Percentiles rank a stretch among this genome's conserved stretches.
phyloP scores from a whole-genome alignment of 164 flowering plant species.

The Echeveria elegans region DNA sequence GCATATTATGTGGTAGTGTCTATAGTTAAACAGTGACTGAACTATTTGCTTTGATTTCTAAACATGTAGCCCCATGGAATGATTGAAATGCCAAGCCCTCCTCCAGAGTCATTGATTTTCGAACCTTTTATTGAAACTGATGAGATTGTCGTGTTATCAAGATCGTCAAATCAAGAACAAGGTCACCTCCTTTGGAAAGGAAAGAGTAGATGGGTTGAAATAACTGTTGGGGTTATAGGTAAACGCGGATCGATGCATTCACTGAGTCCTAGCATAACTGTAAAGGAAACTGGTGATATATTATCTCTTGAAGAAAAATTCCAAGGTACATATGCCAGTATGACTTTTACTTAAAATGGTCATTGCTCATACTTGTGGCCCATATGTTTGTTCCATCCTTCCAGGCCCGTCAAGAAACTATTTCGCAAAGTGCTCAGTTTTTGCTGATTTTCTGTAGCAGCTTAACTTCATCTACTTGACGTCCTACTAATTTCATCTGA shows the following conservation, averaged over 20 bases:
- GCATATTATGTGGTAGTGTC: not conserved
- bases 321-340: conserved; percentile 42
- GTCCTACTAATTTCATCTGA: conserved; percentile 9
- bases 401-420: not conserved
- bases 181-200: conserved; percentile 60
- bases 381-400: no score
- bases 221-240: conserved; percentile 85
- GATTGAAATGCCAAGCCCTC: conserved; percentile 92
- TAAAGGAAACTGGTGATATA: conserved; percentile 81
- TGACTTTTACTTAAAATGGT: not conserved
- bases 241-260: conserved; percentile 70
- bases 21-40: not conserved
- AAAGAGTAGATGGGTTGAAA: conserved; percentile 74
- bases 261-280: conserved; percentile 80
- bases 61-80: conserved; percentile 59
- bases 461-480: not conserved
- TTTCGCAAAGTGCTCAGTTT: not conserved
- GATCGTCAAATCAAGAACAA: conserved; percentile 25
- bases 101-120: conserved; percentile 70
- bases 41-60: not conserved
- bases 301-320: conserved; percentile 93
- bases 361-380: not conserved
- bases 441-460: not conserved
- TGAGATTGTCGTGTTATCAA: conserved; percentile 60
- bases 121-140: conserved; percentile 91